A percentile compares a stretch with the other conserved stretches of the same genome.
Conservation (phyloP, 768 basidiomycete genomes). For the Pulveroboletus sp. region DNA sequence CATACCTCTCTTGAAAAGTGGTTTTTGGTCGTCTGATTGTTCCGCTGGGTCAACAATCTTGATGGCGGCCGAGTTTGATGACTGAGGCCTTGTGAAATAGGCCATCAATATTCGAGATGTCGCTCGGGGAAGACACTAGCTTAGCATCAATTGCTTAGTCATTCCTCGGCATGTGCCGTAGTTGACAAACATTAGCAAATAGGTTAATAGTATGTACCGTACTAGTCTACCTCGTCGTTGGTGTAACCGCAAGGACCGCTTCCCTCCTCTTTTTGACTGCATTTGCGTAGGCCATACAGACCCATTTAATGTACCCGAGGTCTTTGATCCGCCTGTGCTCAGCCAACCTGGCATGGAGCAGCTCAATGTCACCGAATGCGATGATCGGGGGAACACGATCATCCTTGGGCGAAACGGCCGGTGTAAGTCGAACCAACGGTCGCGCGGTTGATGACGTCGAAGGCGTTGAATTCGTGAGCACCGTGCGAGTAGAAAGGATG, state of each 20-base stretch:
- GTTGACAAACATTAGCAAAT: neutral
- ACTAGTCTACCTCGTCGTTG: slow-evolving; percentile 13
- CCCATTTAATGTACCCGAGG: slow-evolving; percentile 69
- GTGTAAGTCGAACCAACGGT: slow-evolving; percentile 71
- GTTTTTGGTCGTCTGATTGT: slow-evolving; percentile 39
- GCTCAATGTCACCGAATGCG: slow-evolving; percentile 72
- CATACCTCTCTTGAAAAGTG: slow-evolving; percentile 55
- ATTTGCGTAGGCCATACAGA: slow-evolving; percentile 70
- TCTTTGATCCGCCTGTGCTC: slow-evolving; percentile 39
- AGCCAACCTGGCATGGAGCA: slow-evolving; percentile 76
- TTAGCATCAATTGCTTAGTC: slow-evolving; percentile 14
- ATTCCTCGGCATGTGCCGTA: slow-evolving; percentile 17
- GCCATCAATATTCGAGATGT: slow-evolving; percentile 46
- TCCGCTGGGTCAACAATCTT: slow-evolving; percentile 66
- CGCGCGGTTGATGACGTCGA: slow-evolving; percentile 34
- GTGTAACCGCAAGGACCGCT: slow-evolving; percentile 21
- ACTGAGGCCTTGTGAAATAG: slow-evolving; percentile 63
- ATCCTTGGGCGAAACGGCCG: slow-evolving; percentile 60
- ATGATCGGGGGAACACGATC: slow-evolving; percentile 79
- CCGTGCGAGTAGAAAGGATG: slow-evolving; percentile 57
- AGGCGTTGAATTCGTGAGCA: slow-evolving; percentile 35
- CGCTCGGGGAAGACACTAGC: neutral
- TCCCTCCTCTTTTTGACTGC: slow-evolving; percentile 63
- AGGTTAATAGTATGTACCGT: too few species aligned
- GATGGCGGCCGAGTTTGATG: slow-evolving; percentile 60